These are phyloP conservation scores for Vanilla planifolia DNA, from an alignment of 106 monocot genomes.

Conservation along the genomic window DNA sequence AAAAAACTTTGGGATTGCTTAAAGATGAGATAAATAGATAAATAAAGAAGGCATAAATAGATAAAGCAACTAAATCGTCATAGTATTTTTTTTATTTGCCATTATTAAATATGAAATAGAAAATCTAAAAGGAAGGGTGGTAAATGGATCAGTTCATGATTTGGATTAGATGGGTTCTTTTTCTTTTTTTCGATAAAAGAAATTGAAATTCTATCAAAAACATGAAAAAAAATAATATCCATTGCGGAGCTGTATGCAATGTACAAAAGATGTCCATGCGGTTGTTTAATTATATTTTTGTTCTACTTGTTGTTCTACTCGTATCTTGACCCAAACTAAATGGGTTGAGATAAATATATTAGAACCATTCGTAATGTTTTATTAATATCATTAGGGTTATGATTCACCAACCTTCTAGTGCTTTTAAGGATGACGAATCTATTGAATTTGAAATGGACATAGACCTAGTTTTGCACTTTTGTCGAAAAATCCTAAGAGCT, in stretches of 20 bases:
- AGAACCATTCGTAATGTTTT: too few relatives aligned
- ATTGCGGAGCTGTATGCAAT: neutral
- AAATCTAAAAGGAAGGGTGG: neutral
- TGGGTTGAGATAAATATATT: too few relatives aligned
- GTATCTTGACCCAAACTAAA: too few relatives aligned
- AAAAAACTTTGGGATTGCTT: constrained; percentile 2
- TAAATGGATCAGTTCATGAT: too few relatives aligned
- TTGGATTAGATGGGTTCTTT: too few relatives aligned
- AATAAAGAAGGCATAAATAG: too few relatives aligned
- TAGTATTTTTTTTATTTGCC: neutral
- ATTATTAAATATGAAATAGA: too few relatives aligned
- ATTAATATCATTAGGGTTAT: too few relatives aligned
- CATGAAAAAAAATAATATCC: neutral
- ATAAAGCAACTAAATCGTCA: neutral
- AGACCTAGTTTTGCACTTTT: neutral
- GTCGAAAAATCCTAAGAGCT: neutral
- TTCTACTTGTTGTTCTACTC: too few relatives aligned
- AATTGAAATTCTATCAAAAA: too few relatives aligned
- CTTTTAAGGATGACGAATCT: neutral
- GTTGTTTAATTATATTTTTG: too few relatives aligned
- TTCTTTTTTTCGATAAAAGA: too few relatives aligned
- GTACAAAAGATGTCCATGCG: neutral
- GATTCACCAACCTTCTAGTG: neutral
- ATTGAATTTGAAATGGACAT: neutral
- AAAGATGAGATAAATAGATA: neutral